Base-by-base conservation (phyloP, 2,329 filamentous ascomycete genomes). In the Colletotrichum incanum region DNA sequence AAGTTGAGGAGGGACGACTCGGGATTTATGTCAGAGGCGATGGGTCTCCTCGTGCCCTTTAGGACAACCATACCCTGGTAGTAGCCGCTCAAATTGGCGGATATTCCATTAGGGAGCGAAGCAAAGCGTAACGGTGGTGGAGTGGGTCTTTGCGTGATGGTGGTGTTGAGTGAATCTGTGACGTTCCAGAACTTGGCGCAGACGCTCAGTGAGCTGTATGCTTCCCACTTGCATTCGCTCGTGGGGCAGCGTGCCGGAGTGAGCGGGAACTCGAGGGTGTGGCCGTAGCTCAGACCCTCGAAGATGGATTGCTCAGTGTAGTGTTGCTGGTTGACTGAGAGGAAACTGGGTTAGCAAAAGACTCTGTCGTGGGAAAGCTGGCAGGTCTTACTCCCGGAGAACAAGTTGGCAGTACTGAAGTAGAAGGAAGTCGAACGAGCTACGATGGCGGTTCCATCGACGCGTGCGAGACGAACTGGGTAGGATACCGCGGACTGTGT, bases 401-500 rank as follows among this genome's bases (percentile, higher is more conserved):
- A 49, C 39, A 62, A 20, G 28, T 50, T 55, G 26, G 39, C n/a
- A 11, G 45, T 67, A 5, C 52, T 62, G n/a, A 54, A 67, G 6
- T 54, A 61, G 58, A 62, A 67, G 6, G 34, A 67, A 12, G 47
- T 63, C n/a, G 65, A 54, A 3, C 65, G 28, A 11, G 65, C 23
- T 16, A 67, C 58, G 23, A 59, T 41, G 1, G 65, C 65, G 18
- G 49, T 20, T 5, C 39, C 49, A 20, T 63, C 34, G n/a, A 64
- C 59, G 20, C 3, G 39, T 9, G 60, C 43, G 16, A 65, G 34
- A 9, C 61, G 64, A 39, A 55, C 54, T 6, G 54, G 64, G 20
- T 72, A 72, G 16, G 56, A 59, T 20, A 72, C 59, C 26, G 65
- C 56, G 1, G 64, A 63, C 49, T 72, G 69, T 14, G 69, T 72